phyloP scores from a whole-genome alignment of 164 flowering plant genomes.

The Liquidambar formosana region DNA sequence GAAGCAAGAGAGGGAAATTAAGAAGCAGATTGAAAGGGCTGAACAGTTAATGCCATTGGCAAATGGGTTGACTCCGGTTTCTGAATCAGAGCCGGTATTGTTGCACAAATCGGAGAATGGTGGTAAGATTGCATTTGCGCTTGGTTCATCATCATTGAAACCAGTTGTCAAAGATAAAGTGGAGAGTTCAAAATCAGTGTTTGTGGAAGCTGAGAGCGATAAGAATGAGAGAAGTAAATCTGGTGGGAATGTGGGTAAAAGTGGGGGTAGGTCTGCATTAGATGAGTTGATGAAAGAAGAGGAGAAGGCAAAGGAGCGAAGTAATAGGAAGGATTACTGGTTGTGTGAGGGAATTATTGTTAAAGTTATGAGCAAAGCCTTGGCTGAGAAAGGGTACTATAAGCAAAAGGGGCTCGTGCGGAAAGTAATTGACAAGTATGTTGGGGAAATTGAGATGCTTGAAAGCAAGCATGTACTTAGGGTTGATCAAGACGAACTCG shows the following conservation, averaged over 20 bases:
- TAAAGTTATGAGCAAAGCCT: conserved; percentile 81
- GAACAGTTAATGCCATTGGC: conserved; percentile 37
- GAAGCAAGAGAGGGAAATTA: conserved; percentile 72
- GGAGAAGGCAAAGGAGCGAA: conserved; percentile 74
- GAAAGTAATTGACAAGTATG: conserved; percentile 79
- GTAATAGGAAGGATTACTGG: conserved; percentile 86
- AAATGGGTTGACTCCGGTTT: conserved; percentile 6
- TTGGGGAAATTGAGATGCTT: conserved; percentile 84
- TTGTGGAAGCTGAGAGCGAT: conserved; percentile 44
- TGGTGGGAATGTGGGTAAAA: conserved; percentile 14
- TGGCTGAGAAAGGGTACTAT: conserved; percentile 77
- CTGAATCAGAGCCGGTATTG: conserved; percentile 19
- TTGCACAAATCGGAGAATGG: conserved; percentile 36
- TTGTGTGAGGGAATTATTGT: conserved; percentile 78
- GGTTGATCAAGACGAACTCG: conserved; percentile 88
- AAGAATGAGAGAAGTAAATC: conserved; percentile 18
- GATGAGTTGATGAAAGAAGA: conserved; percentile 88
- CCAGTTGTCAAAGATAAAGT: conserved; percentile 31
- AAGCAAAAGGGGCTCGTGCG: conserved; percentile 79
- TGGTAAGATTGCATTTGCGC: conserved; percentile 57
- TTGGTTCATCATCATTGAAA: conserved; percentile 39
- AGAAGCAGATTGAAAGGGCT: conserved; percentile 80
- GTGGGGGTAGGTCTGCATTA: conserved; percentile 44
- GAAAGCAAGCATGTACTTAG: conserved; percentile 76
- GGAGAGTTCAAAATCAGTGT: conserved; percentile 44